Evolutionary conservation across 2,329 filamentous ascomycete species (phyloP).

Genomic region (Pseudogymnoascus verrucosus): DNA sequence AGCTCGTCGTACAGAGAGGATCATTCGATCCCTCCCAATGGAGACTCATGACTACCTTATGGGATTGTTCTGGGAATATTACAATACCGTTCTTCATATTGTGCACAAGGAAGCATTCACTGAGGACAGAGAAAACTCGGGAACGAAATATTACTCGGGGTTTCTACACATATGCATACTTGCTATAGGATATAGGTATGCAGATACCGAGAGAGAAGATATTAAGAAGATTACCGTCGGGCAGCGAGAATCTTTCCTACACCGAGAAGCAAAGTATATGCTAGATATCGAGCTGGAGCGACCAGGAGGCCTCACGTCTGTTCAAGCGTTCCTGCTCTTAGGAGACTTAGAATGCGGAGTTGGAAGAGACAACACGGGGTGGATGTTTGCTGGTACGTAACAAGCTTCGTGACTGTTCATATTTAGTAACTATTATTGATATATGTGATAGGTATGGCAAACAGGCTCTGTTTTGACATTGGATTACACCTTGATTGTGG

Average conservation of each 20-base stretch:
- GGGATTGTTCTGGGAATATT: slow-evolving; percentile 43
- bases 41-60: slow-evolving; percentile 46
- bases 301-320: slow-evolving; percentile 43
- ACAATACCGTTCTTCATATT: slow-evolving; percentile 42
- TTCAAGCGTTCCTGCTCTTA: slow-evolving; percentile 43
- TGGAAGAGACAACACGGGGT: slow-evolving; percentile 45
- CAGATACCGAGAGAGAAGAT: slow-evolving; percentile 41
- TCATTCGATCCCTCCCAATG: slow-evolving; percentile 37
- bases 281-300: slow-evolving; percentile 44
- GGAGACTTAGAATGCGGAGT: slow-evolving; percentile 47
- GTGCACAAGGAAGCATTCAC: slow-evolving; percentile 43
- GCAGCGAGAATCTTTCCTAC: slow-evolving; percentile 42
- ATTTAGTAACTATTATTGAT: slow-evolving; percentile 9
- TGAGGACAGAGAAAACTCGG: slow-evolving; percentile 37
- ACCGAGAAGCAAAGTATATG: slow-evolving; percentile 47
- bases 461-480: slow-evolving; percentile 38
- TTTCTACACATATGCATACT: slow-evolving; percentile 45
- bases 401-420: neutral
- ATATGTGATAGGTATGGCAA: slow-evolving; percentile 30
- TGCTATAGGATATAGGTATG: slow-evolving; percentile 44
- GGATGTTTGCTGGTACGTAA: slow-evolving; percentile 44
- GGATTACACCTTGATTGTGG: slow-evolving; percentile 42
- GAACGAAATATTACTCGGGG: slow-evolving; percentile 42
- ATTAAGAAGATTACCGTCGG: slow-evolving; percentile 39
- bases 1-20: slow-evolving; percentile 37